Conservation (phyloP, 2,329 filamentous ascomycete species). For the Fusarium continuum region DNA sequence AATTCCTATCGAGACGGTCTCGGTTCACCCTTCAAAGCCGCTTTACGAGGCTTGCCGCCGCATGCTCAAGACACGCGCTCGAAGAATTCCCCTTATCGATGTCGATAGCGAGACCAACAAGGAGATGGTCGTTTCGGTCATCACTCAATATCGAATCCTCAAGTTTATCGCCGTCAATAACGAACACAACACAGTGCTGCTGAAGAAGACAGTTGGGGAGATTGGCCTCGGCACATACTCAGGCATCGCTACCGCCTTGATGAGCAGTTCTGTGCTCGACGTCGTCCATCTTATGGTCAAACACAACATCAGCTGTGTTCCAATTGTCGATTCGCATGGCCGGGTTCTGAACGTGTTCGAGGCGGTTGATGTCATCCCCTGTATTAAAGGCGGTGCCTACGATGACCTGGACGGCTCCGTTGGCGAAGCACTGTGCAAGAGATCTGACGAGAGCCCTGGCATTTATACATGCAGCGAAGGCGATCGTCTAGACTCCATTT, state of each 20-base stretch:
- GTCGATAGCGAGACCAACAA: slow-evolving; percentile 92
- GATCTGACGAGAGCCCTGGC: slow-evolving; percentile 90
- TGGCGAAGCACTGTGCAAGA: slow-evolving; percentile 86
- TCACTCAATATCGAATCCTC: slow-evolving; percentile 97
- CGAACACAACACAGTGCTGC: slow-evolving; percentile 82
- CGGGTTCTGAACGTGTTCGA: slow-evolving; percentile 95
- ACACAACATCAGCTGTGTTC: slow-evolving; percentile 92
- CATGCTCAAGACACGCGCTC: slow-evolving; percentile 93
- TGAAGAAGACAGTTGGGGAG: slow-evolving; percentile 87
- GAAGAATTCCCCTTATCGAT: slow-evolving; percentile 92
- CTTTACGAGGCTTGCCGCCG: slow-evolving; percentile 94
- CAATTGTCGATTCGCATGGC: slow-evolving; percentile 82
- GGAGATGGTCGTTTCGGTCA: slow-evolving; percentile 93
- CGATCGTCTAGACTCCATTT: slow-evolving; percentile 93
- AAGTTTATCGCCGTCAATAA: slow-evolving; percentile 98
- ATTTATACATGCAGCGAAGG: slow-evolving; percentile 96
- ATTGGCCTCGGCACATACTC: slow-evolving; percentile 86
- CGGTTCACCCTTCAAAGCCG: slow-evolving; percentile 89
- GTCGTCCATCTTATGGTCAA: slow-evolving; percentile 94
- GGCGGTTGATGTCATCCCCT: slow-evolving; percentile 93
- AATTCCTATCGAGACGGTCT: slow-evolving; percentile 90
- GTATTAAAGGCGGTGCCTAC: slow-evolving; percentile 93
- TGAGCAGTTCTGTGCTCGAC: slow-evolving; percentile 92
- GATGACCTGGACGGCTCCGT: slow-evolving; percentile 88
- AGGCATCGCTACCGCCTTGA: slow-evolving; percentile 81